Evolutionary conservation across 208 protist species (phyloP), one percentile per base, ranked within the genome.

Genomic region (Porcisia deanei): DNA sequence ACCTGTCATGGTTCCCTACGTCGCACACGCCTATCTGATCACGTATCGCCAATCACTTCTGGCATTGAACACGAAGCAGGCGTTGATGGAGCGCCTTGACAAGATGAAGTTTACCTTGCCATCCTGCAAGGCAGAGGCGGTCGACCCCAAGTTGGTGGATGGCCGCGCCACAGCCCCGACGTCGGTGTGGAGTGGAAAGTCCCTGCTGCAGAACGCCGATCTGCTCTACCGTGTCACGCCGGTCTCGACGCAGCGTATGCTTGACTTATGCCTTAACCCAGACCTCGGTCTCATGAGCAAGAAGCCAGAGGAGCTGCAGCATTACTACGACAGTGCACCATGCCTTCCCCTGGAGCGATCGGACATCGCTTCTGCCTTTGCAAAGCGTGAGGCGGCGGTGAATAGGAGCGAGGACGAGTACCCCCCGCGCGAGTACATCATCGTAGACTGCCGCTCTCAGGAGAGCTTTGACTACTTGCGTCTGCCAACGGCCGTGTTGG

Each of bases 371-470:
- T 54, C 85, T 12, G 88, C 88, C 41, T 97, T 97, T 63, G 61
- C 87, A 3, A 71, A 71, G 37, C 55, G 73, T 49, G 22, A 3
- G 63, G 52, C 30, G 20, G 55, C 14, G 37, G 45, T 45, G 67
- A 47, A 39, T 6, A 3, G 20, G 4, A 57, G 25, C 18, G 58
- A 37, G 10, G 68, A 79, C 10, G 71, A 30, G 64, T 34, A 64
- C 25, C 76, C 83, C 43, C 5, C 82, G 37, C 72, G 93, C 6
- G 84, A 91, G 76, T 98, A 95, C 79, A 80, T 97, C 68, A 80
- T 98, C 6, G 76, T 95, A n/a, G 94, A 98, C 81, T 98, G 92
- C 81, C 88, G 96, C 53, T 88, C 92, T 0, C 49, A 75, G 16
- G 83, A 87, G 34, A 96, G 90, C 81, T 98, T 88, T 76, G 79